These are phyloP conservation scores for Gnetum montanum DNA, from an alignment of 75 land plant genomes.

Conservation along the genomic window DNA sequence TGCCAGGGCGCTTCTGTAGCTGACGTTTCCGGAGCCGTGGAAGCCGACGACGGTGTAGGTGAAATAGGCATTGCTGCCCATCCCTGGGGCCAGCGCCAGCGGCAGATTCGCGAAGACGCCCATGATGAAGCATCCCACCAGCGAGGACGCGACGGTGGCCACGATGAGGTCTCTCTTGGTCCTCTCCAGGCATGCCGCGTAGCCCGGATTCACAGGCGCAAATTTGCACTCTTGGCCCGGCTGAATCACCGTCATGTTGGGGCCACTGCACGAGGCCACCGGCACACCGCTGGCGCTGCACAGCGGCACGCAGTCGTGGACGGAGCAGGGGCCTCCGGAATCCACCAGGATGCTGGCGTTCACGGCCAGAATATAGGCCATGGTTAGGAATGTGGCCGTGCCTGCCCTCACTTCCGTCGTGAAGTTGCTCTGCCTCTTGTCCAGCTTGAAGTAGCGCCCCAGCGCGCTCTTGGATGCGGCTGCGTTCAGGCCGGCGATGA, in stretches of 20 bases:
- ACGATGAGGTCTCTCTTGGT: conserved; percentile 55
- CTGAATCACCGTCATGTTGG: conserved; percentile 1
- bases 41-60: conserved; percentile 84
- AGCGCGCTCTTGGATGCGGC: conserved; percentile 11
- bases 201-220: conserved; percentile 65
- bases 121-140: conserved; percentile 72
- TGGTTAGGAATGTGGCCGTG: conserved; percentile 40
- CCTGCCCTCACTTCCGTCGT: conserved; percentile 42
- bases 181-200: conserved; percentile 40
- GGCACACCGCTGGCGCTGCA: conserved; percentile 2
- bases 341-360: conserved; percentile 49
- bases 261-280: conserved; percentile 17
- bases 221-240: conserved; percentile 45
- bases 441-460: conserved; percentile 34
- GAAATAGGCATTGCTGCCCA: conserved; percentile 88
- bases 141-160: conserved; percentile 66
- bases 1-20: conserved; percentile 62
- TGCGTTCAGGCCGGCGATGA: conserved; percentile 14
- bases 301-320: conserved; percentile 14
- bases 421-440: conserved; percentile 17
- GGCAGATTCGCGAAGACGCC: conserved; percentile 75
- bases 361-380: conserved; percentile 49
- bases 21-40: conserved; percentile 64
- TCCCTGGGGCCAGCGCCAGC: conserved; percentile 72
- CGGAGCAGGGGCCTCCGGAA: conserved; percentile 37